Evolutionary conservation across 2,329 filamentous ascomycete species (phyloP).

Genomic region (Verticillium nubilum): DNA sequence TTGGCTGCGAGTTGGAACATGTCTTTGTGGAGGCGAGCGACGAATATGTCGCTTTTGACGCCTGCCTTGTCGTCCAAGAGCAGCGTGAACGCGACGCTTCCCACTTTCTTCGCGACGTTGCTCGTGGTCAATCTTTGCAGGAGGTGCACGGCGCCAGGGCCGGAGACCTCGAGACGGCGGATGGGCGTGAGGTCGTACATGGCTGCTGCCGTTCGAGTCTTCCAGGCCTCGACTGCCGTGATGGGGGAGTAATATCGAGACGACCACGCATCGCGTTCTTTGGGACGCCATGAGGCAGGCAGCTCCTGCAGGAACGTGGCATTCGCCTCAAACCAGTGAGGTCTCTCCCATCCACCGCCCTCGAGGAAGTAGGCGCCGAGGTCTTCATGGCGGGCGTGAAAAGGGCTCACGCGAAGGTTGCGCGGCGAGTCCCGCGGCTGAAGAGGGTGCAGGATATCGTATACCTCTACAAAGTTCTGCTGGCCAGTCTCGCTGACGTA

Average conservation of each 20-base stretch:
- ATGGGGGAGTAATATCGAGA: slow-evolving; percentile 51
- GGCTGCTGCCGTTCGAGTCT: slow-evolving; percentile 55
- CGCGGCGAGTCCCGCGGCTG: slow-evolving; percentile 52
- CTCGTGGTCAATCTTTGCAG: slow-evolving; percentile 48
- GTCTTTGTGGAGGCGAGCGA: slow-evolving; percentile 43
- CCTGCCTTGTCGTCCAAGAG: slow-evolving; percentile 48
- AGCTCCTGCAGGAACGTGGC: slow-evolving; percentile 41
- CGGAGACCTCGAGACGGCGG: slow-evolving; percentile 51
- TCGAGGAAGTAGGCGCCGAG: slow-evolving; percentile 57
- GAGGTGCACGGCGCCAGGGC: slow-evolving; percentile 49
- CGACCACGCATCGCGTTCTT: slow-evolving; percentile 54
- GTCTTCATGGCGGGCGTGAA: slow-evolving; percentile 46
- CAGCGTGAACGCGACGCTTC: slow-evolving; percentile 50
- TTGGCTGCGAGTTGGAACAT: slow-evolving; percentile 53
- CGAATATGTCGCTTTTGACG: slow-evolving; percentile 51
- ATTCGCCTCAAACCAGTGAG: slow-evolving; percentile 58
- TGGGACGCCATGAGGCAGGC: slow-evolving; percentile 48
- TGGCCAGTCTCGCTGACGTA: slow-evolving; percentile 55
- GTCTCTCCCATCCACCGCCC: slow-evolving; percentile 55
- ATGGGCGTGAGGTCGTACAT: slow-evolving; percentile 60
- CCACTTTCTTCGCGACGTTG: slow-evolving; percentile 39
- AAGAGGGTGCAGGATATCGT: slow-evolving; percentile 58
- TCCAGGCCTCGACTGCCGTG: slow-evolving; percentile 57
- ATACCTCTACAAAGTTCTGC: slow-evolving; percentile 59
- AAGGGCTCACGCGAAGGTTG: slow-evolving; percentile 53